A percentile compares a stretch with the other conserved stretches of the same genome.
Evolutionary conservation across 2,329 filamentous ascomycete species (phyloP).

Genomic region (Paraphoma sp.): DNA sequence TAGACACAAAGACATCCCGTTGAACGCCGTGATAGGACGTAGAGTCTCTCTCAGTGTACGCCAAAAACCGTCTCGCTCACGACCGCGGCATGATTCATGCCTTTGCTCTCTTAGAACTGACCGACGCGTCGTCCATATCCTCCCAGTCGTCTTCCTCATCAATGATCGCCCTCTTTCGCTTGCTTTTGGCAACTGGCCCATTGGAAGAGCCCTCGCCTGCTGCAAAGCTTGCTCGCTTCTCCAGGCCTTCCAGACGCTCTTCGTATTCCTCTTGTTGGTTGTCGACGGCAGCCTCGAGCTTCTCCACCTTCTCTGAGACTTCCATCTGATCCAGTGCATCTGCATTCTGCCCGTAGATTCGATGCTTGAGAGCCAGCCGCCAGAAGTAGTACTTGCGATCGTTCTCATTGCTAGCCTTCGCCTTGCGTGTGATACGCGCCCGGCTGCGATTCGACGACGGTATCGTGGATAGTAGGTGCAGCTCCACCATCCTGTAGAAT

Average conservation of each 20-base stretch:
- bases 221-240: slow-evolving; percentile 39
- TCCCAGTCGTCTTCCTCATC: slow-evolving; percentile 50
- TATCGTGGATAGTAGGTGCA: slow-evolving; percentile 71
- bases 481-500: slow-evolving; percentile 76
- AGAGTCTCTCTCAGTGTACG: background rate
- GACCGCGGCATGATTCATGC: slow-evolving; percentile 11
- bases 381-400: slow-evolving; percentile 72
- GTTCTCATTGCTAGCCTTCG: slow-evolving; percentile 60
- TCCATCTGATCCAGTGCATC: slow-evolving; percentile 72
- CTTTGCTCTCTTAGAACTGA: slow-evolving; percentile 36
- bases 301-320: slow-evolving; percentile 70
- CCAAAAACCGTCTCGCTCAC: background rate
- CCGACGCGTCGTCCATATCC: slow-evolving; percentile 37
- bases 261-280: slow-evolving; percentile 76
- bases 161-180: slow-evolving; percentile 44
- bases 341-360: slow-evolving; percentile 77
- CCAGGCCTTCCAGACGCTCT: slow-evolving; percentile 63
- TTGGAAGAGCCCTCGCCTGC: slow-evolving; percentile 21
- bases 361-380: slow-evolving; percentile 77
- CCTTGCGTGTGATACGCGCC: slow-evolving; percentile 52
- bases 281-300: slow-evolving; percentile 72
- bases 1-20: no score
- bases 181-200: slow-evolving; percentile 29
- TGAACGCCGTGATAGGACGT: no score
- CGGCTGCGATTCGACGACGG: slow-evolving; percentile 56